Base-by-base conservation (phyloP, 2,329 filamentous ascomycete species). In the Huntiella omanensis region DNA sequence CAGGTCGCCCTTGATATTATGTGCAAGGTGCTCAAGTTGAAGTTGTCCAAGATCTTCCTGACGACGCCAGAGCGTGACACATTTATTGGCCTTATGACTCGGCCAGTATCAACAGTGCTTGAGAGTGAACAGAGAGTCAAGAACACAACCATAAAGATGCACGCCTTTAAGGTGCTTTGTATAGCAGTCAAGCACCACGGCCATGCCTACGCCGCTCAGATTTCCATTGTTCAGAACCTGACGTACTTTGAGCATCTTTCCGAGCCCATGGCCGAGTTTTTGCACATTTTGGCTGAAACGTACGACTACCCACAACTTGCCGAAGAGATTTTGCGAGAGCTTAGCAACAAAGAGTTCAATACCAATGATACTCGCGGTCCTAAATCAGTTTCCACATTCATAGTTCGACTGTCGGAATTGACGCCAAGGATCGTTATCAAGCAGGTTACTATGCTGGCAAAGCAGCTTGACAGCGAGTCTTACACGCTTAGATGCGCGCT, bases 161-260 rank as follows among this genome's bases (percentile, higher is more conserved):
- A 96, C 63, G 83, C 83, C 48, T 98, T 95, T 70, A 94, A 94
- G 61, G 86, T 96, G 15, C 67, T 98, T 5, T 98, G 91, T 58
- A 84, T 96, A 54, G 87, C 92, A 33, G 78, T 98, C 50, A 98
- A 98, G 65, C 87, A 96, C 58, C 91, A 98, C 59, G 91, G 91
- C 1, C 91, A 98, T 61, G 91, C 82, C 54, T 95, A 94, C 59
- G 84, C 83, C 44, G 91, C 91, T 1, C 91, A 98, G 69, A 96
- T 93, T 41, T 93, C 87, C 40, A 93, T 98, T 56, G 87, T 96
- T 46, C 91, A 98, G 61, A 96, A 91, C 58, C 65, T 98, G 53
- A 94, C 91, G 4, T 98, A 98, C 60, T 98, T 96, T 56, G 91
- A 98, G 63, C 91, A 98, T 61, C 66, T 98, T n/a, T 88, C 91